phyloP scores from a whole-genome alignment of 2,329 filamentous ascomycete genomes.

The Neonectria neomacrospora region DNA sequence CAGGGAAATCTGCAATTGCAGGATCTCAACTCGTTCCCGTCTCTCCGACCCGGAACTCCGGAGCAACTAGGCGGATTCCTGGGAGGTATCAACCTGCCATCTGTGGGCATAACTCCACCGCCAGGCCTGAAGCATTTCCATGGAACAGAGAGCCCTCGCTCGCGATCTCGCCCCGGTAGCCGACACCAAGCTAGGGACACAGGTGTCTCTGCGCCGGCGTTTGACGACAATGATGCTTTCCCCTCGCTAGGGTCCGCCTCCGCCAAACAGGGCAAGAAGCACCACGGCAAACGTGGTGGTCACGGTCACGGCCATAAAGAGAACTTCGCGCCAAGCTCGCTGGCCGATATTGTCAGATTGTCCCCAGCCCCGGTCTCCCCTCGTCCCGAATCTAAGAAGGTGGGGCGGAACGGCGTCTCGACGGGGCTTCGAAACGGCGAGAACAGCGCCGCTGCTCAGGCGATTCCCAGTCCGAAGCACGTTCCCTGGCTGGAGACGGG shows the following conservation, averaged over 20 bases:
- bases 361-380: constrained; percentile 81
- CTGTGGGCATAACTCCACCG: constrained; percentile 70
- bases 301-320: constrained; percentile 79
- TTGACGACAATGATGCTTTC: constrained; percentile 96
- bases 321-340: constrained; percentile 75
- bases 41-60: constrained; percentile 70
- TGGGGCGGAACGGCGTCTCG: constrained; percentile 72
- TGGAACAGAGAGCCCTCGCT: constrained; percentile 70
- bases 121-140: constrained; percentile 76
- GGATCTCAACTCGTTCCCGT: constrained; percentile 87
- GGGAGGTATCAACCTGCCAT: constrained; percentile 62
- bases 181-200: constrained; percentile 72
- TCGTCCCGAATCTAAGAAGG: constrained; percentile 69
- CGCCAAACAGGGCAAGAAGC: constrained; percentile 84
- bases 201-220: constrained; percentile 75
- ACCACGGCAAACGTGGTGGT: constrained; percentile 89
- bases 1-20: constrained; percentile 80
- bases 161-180: constrained; percentile 86
- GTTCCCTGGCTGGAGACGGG: constrained; percentile 98
- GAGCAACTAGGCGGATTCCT: constrained; percentile 68
- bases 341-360: constrained; percentile 97
- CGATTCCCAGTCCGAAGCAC: constrained; percentile 88
- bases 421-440: constrained; percentile 74
- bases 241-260: constrained; percentile 84
- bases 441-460: constrained; percentile 82